Evolutionary conservation across 2,329 filamentous ascomycete genomes (phyloP), one percentile per base, ranked within the genome.

Genomic region (Scedosporium minutisporum): DNA sequence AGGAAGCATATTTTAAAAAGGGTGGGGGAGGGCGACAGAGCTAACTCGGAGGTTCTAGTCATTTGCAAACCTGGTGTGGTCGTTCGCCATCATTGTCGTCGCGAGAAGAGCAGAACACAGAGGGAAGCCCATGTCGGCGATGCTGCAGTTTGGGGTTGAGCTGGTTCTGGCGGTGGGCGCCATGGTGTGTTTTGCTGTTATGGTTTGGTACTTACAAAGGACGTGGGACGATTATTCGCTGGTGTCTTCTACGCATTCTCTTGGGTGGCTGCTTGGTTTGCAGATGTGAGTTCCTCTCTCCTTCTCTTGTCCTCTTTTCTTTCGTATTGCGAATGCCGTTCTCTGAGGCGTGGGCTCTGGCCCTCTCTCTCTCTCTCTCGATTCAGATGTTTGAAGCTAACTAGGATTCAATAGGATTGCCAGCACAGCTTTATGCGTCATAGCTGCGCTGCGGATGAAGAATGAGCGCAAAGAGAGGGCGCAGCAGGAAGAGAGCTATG

Each of bases 221-320:
- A 55, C 18, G 18, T 55, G 18, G 51, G 51, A 55, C 23, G 23
- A 27, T 21, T 25, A 14, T 18, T 12, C 51, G 27, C 48, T 21
- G 27, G 10, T 25, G 5, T 6, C 46, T 18, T 61, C 51, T 16
- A 16, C 21, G 27, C 41, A 42, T n/a, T 61, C 60, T 25, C 29
- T 61, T 21, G 60, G 27, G 6, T 61, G 60, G 60, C 27, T 61
- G 6, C 33, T 61, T 3, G 60, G 60, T 18, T 38, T 61, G 29
- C 60, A 55, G 21, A 61, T 61, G 60, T 61, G 18, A 61, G 60
- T 23, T 23, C 1, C 6, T 18, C 12, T 23, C 23, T 23, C 18
- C 6, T 27, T 58, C 3, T 38, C 10, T 2, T 33, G 1, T 38
- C 7, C 12, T 38, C 23, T 29, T 51, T 21, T 48, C n/a, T n/a